Conservation (phyloP, 805 yeast species). For the Wickerhamomyces strasburgensis region DNA sequence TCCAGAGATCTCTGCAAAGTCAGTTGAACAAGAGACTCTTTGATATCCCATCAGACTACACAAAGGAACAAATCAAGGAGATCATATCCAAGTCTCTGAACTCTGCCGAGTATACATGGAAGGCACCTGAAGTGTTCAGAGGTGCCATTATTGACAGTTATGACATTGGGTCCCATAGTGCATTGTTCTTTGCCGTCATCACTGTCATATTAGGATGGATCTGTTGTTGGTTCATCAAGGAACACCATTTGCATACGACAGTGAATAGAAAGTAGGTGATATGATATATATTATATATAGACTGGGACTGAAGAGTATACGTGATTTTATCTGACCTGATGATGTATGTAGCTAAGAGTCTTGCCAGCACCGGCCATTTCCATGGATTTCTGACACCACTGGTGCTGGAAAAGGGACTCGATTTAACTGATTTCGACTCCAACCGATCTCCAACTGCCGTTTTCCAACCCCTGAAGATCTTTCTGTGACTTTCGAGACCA, state of each 20-base stretch:
- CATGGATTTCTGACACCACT: too few species aligned
- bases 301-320: too few species aligned
- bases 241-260: conserved; percentile 48
- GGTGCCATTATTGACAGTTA: conserved; percentile 41
- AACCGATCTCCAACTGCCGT: too few species aligned
- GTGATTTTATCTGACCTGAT: neutral
- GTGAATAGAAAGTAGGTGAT: conserved; percentile 30
- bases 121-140: conserved; percentile 41
- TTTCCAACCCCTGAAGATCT: too few species aligned
- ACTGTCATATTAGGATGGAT: conserved; percentile 38
- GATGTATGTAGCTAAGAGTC: neutral
- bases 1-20: conserved; percentile 42
- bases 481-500: too few species aligned
- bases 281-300: too few species aligned
- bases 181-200: conserved; percentile 40
- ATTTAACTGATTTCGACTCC: too few species aligned
- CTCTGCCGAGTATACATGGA: conserved; percentile 45
- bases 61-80: conserved; percentile 17
- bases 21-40: conserved; percentile 24
- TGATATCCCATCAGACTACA: conserved; percentile 15
- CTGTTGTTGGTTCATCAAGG: conserved; percentile 44
- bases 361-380: too few species aligned
- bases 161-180: conserved; percentile 43
- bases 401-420: too few species aligned
- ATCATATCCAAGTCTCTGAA: conserved; percentile 41